Conservation (phyloP, 495 filamentous ascomycete species). For the Aspergillus haitiensis region DNA sequence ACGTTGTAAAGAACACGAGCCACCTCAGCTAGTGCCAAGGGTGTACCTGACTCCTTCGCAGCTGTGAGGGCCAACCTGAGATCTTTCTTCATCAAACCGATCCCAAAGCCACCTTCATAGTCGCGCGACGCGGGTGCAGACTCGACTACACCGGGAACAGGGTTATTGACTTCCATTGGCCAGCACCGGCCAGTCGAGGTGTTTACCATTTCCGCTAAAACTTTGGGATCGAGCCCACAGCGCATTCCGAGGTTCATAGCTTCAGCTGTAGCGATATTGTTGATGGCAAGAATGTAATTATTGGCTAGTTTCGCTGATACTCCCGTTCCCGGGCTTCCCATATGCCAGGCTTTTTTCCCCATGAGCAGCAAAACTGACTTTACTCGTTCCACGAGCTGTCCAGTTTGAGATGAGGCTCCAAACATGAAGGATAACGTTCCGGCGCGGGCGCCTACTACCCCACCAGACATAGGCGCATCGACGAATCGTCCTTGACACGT, state of each 20-base stretch:
- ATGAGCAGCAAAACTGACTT: slow-evolving; percentile 68
- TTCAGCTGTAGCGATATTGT: slow-evolving; percentile 89
- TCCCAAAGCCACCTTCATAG: slow-evolving; percentile 81
- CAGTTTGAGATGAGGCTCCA: slow-evolving; percentile 56
- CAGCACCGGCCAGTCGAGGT: slow-evolving; percentile 84
- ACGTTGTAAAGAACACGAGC: slow-evolving; percentile 69
- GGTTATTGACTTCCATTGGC: slow-evolving; percentile 91
- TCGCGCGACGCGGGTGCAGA: slow-evolving; percentile 69
- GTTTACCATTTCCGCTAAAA: slow-evolving; percentile 78
- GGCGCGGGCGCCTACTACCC: slow-evolving; percentile 75
- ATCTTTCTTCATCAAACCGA: slow-evolving; percentile 84
- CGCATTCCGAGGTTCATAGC: slow-evolving; percentile 89
- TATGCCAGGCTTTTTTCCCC: slow-evolving; percentile 79
- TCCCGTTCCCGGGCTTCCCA: slow-evolving; percentile 76
- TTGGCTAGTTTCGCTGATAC: slow-evolving; percentile 87
- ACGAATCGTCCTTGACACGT: slow-evolving; percentile 62
- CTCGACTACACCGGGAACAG: slow-evolving; percentile 79
- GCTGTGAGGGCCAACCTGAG: slow-evolving; percentile 70
- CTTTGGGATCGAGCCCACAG: slow-evolving; percentile 79
- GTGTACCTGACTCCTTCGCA: slow-evolving; percentile 65
- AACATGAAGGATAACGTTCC: slow-evolving; percentile 86
- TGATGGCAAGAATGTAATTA: slow-evolving; percentile 89
- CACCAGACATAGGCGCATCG: slow-evolving; percentile 84
- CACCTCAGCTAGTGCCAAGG: slow-evolving; percentile 62
- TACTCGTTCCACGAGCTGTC: slow-evolving; percentile 57